A percentile compares a stretch with the other conserved stretches of the same genome.
Evolutionary conservation across 208 protist genomes (phyloP).

Genomic region (Acanthamoeba quina): DNA sequence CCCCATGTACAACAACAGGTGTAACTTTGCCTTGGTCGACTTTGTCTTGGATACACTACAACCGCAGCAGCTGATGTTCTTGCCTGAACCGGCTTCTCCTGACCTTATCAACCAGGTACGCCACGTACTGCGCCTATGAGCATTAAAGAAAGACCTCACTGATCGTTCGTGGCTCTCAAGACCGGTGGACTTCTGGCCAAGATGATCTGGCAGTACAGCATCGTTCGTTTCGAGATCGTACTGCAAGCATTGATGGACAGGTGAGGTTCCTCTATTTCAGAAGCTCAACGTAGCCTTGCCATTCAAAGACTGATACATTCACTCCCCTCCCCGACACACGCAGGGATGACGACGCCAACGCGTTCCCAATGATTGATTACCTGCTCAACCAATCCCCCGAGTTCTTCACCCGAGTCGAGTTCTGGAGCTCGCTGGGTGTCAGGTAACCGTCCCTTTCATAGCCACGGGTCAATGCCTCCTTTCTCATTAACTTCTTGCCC

Average conservation of each 20-base stretch:
- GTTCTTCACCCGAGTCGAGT: not conserved
- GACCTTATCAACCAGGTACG: slow-evolving; percentile 14
- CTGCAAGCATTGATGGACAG: slow-evolving; percentile 27
- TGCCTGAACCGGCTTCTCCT: slow-evolving; percentile 38
- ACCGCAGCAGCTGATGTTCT: slow-evolving; percentile 51
- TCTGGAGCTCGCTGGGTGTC: slow-evolving; percentile 10
- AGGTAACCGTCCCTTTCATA: too few species aligned
- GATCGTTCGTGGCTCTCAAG: not conserved
- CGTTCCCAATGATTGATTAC: slow-evolving; percentile 54
- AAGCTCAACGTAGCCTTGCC: not conserved
- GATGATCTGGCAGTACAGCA: slow-evolving; percentile 38
- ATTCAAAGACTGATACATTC: not conserved
- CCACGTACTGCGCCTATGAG: too few species aligned
- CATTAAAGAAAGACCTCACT: too few species aligned
- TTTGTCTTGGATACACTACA: slow-evolving; percentile 54
- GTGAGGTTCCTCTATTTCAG: not conserved
- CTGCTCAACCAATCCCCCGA: not conserved
- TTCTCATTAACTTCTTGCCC: not conserved
- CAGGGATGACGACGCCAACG: slow-evolving; percentile 38
- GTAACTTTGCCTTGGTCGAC: slow-evolving; percentile 18
- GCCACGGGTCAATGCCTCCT: not conserved
- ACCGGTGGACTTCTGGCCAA: not conserved
- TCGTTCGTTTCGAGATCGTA: not conserved
- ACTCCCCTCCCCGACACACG: not conserved
- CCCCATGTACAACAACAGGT: not conserved